Evolutionary conservation across 257 asterid species (phyloP).

Genomic region (Salvia miltiorrhiza): DNA sequence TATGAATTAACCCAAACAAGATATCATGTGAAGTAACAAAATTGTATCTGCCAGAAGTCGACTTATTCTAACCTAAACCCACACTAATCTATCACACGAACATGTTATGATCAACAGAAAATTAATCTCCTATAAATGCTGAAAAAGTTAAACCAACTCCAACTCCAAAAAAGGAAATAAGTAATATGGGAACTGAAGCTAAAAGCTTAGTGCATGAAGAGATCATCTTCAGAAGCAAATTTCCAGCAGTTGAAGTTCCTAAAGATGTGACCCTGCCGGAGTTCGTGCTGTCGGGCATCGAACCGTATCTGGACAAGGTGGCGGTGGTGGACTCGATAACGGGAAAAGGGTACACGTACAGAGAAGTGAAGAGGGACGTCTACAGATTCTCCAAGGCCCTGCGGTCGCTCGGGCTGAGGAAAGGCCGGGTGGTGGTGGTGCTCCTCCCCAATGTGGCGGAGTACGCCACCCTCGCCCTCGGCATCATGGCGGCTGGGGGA

Average conservation of each 20-base stretch:
- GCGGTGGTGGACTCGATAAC: constrained; percentile 80
- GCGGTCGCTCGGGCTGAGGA: constrained; percentile 79
- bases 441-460: constrained; percentile 76
- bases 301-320: constrained; percentile 46
- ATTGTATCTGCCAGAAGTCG: background rate
- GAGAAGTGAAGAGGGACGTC: constrained; percentile 57
- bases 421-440: constrained; percentile 76
- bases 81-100: constrained; percentile 16
- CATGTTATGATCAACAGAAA: constrained; percentile 17
- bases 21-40: background rate
- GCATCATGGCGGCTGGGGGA: constrained; percentile 94
- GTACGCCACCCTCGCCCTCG: constrained; percentile 76
- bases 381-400: constrained; percentile 76
- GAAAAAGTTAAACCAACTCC: background rate
- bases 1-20: background rate
- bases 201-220: constrained; percentile 40
- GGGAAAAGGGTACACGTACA: constrained; percentile 61
- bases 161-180: background rate
- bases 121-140: constrained; percentile 20
- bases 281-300: constrained; percentile 64
- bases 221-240: constrained; percentile 65
- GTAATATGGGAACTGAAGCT: constrained; percentile 45
- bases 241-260: constrained; percentile 65
- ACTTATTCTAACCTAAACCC: constrained; percentile 20
- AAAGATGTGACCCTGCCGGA: constrained; percentile 66